These are phyloP conservation scores for Sclerotinia nivalis DNA, from an alignment of 2,329 filamentous ascomycete species.

Conservation along the genomic window DNA sequence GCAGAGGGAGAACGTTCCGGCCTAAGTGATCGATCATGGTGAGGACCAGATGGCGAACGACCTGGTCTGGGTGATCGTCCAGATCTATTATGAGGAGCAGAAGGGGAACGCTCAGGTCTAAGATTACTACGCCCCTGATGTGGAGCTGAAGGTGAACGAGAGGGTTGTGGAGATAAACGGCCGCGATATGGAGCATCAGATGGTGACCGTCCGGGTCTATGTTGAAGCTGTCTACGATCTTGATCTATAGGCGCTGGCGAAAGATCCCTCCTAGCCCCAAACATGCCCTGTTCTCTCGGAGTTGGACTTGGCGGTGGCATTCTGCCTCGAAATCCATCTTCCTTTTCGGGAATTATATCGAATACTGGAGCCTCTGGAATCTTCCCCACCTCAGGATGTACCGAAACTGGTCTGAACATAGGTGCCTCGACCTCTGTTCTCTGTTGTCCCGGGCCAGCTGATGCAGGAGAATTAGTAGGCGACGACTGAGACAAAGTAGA, in stretches of 20 bases:
- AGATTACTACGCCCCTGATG: constrained; percentile 8
- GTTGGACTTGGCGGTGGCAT: not conserved
- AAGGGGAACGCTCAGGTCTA: constrained; percentile 17
- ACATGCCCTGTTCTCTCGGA: constrained; percentile 37
- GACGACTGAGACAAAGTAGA: constrained; percentile 25
- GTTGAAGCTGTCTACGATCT: not conserved
- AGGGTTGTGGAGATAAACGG: constrained; percentile 14
- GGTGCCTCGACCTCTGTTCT: constrained; percentile 56
- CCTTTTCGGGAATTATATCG: constrained; percentile 32
- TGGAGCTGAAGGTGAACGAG: constrained; percentile 18
- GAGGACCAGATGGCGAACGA: constrained; percentile 11
- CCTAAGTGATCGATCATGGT: not conserved
- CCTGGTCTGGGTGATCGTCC: constrained; percentile 5
- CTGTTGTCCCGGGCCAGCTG: constrained; percentile 44
- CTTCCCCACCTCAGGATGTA: constrained; percentile 71
- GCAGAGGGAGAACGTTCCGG: constrained; percentile 22
- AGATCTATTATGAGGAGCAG: constrained; percentile 6
- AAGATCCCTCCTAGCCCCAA: constrained; percentile 58
- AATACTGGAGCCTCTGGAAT: constrained; percentile 28
- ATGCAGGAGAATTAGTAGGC: constrained; percentile 39
- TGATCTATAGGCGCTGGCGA: constrained; percentile 49
- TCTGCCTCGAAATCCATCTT: constrained; percentile 6
- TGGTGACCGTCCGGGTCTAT: constrained; percentile 16
- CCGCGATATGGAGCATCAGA: constrained; percentile 17
- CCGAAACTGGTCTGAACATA: constrained; percentile 64